These are phyloP conservation scores for Tricholoma flavovirens DNA, from an alignment of 768 basidiomycete species.

Conservation along the genomic window DNA sequence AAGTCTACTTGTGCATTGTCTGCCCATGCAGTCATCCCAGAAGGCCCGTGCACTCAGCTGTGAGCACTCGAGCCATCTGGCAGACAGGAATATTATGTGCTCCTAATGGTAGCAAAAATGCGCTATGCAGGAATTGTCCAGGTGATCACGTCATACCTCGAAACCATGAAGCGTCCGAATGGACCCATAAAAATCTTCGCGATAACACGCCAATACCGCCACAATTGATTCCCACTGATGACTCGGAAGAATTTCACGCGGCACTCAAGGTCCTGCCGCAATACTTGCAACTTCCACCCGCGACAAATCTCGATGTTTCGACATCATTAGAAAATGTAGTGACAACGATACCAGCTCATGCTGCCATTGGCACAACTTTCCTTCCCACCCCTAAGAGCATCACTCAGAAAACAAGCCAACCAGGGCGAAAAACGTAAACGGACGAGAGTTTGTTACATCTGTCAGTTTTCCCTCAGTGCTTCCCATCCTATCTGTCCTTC, in stretches of 20 bases:
- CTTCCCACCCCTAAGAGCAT: background rate
- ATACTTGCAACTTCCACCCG: slow-evolving; percentile 21
- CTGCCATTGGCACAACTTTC: slow-evolving; percentile 9
- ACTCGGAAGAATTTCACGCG: slow-evolving; percentile 21
- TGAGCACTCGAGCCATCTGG: background rate
- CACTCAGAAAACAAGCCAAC: background rate
- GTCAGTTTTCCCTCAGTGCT: slow-evolving; percentile 15
- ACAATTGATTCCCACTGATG: slow-evolving; percentile 20
- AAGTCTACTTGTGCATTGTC: slow-evolving; percentile 17
- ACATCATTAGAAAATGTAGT: slow-evolving; percentile 15
- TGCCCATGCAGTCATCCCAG: slow-evolving; percentile 12
- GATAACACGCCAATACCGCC: slow-evolving; percentile 9
- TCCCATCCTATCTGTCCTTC: slow-evolving; percentile 20
- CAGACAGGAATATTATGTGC: slow-evolving; percentile 11
- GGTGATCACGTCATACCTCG: slow-evolving; percentile 18
- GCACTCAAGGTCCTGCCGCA: slow-evolving; percentile 21
- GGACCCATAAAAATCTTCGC: background rate
- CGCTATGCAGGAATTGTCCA: slow-evolving; percentile 18
- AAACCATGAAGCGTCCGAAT: slow-evolving; percentile 11
- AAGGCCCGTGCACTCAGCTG: slow-evolving; percentile 11
- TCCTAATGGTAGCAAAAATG: slow-evolving; percentile 18
- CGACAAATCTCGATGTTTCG: slow-evolving; percentile 7
- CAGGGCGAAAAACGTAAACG: background rate
- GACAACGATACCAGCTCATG: slow-evolving; percentile 14
- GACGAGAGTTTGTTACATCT: slow-evolving; percentile 21